Evolutionary conservation across 2,329 filamentous ascomycete genomes (phyloP).

Genomic region (Botrytis paeoniae): DNA sequence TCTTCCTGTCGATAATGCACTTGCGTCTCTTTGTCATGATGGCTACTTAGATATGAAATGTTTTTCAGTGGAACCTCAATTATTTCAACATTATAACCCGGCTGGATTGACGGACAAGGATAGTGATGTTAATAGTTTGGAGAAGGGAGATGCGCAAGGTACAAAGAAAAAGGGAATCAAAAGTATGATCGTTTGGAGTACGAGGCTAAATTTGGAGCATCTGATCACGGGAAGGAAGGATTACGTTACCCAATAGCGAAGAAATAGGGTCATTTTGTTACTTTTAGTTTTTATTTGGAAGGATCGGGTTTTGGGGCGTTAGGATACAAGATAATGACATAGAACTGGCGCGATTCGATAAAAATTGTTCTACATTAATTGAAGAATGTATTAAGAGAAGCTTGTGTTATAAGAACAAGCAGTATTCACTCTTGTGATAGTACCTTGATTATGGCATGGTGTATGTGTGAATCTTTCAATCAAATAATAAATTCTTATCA

Average conservation of each 20-base stretch:
- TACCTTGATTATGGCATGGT: too few species aligned
- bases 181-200: constrained; percentile 40
- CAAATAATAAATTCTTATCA: too few species aligned
- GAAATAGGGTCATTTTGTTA: rapidly evolving
- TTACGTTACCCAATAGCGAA: not conserved
- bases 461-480: too few species aligned
- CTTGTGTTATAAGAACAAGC: too few species aligned
- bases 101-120: constrained; percentile 35
- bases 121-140: constrained; percentile 36
- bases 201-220: constrained; percentile 38
- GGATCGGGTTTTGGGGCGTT: not conserved
- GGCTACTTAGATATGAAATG: constrained; percentile 38
- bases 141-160: constrained; percentile 9
- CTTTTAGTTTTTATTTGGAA: too few species aligned
- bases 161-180: constrained; percentile 37
- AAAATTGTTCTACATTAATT: not conserved
- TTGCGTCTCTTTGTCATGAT: constrained; percentile 38
- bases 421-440: too few species aligned
- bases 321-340: not conserved
- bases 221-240: constrained; percentile 29
- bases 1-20: constrained; percentile 37
- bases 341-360: not conserved
- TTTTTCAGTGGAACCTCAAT: constrained; percentile 39
- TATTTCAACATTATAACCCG: constrained; percentile 40
- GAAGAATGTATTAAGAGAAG: too few species aligned